Percentiles rank a stretch among this genome's conserved stretches.
These are phyloP conservation scores for Artemisia tridentata DNA, from an alignment of 129 eudicot species.

Conservation along the genomic window DNA sequence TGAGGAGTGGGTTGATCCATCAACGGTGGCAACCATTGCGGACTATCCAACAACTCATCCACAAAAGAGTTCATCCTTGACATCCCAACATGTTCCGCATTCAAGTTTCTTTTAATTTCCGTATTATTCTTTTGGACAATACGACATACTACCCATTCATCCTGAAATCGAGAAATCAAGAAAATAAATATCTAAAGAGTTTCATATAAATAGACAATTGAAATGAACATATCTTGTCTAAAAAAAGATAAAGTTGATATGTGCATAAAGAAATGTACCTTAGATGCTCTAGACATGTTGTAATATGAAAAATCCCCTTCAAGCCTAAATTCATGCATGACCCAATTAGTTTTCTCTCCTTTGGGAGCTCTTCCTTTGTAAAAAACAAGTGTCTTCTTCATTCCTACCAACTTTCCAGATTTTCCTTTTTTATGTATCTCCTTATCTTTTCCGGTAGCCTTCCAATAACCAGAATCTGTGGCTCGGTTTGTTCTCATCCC, in stretches of 20 bases:
- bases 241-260: slow-evolving; percentile 15
- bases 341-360: slow-evolving; percentile 87
- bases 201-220: slow-evolving; percentile 1
- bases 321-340: slow-evolving; percentile 85
- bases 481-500: slow-evolving; percentile 92
- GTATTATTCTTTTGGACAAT: slow-evolving; percentile 55
- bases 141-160: slow-evolving; percentile 77
- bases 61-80: slow-evolving; percentile 52
- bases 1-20: slow-evolving; percentile 32
- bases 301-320: slow-evolving; percentile 73
- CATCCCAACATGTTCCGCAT: slow-evolving; percentile 17
- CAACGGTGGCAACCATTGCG: slow-evolving; percentile 51
- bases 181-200: background rate
- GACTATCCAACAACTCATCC: slow-evolving; percentile 50
- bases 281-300: slow-evolving; percentile 64
- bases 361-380: slow-evolving; percentile 92
- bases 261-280: slow-evolving; percentile 37
- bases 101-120: slow-evolving; percentile 34
- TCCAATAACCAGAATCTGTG: slow-evolving; percentile 87
- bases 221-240: background rate
- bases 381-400: slow-evolving; percentile 90
- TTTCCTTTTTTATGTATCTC: slow-evolving; percentile 52
- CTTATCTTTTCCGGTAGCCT: slow-evolving; percentile 90
- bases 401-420: slow-evolving; percentile 55
- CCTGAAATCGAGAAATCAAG: slow-evolving; percentile 31